Evolutionary conservation across 164 flowering plant species (phyloP), one percentile per base, ranked within the genome.

Genomic region (Taxillus chinensis): DNA sequence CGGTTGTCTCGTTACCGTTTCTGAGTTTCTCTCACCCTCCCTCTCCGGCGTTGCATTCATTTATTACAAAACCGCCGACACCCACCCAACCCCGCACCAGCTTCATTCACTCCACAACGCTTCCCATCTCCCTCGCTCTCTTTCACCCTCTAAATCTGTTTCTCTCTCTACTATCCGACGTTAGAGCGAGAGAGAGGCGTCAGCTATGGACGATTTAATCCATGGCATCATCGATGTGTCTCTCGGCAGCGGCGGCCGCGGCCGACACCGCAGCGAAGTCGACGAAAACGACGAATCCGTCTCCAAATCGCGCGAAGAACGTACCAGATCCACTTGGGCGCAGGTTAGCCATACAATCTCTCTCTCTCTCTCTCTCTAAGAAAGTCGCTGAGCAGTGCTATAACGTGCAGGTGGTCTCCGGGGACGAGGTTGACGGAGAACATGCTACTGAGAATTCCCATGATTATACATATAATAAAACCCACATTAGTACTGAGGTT

Each of bases 241-340:
- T 1, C 59, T 89, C 59, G 93, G 81, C 11, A 65, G 54, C 52
- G 51, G 53, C 64, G 59, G 68, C 57, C 48, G 67, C 27, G 68
- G 67, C 13, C 61, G 71, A 51, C 60, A 73, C 1, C 12, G 59
- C 46, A 6, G 46, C 10, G 46, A 43, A 6, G 46, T 9, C 46
- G 9, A 11, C 13, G 12, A 48, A 3, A 62, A 64, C 15, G 16
- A 71, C 41, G 61, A 58, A 40, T n/a, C n/a, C n/a, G n/a, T n/a
- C n/a, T n/a, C n/a, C n/a, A n/a, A n/a, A n/a, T 57, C 74, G 41
- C 76, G 77, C 2, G 87, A 85, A 8, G 85, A 84, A 42, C 85
- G 80, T 7, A 77, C 89, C 67, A 82, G 92, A 87, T 86, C 98
- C 69, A 76, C 76, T 52, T 87, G 96, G 98, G 95, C 98, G 2